Evolutionary conservation across 768 basidiomycete species (phyloP).

Genomic region (Mycena vulgaris): DNA sequence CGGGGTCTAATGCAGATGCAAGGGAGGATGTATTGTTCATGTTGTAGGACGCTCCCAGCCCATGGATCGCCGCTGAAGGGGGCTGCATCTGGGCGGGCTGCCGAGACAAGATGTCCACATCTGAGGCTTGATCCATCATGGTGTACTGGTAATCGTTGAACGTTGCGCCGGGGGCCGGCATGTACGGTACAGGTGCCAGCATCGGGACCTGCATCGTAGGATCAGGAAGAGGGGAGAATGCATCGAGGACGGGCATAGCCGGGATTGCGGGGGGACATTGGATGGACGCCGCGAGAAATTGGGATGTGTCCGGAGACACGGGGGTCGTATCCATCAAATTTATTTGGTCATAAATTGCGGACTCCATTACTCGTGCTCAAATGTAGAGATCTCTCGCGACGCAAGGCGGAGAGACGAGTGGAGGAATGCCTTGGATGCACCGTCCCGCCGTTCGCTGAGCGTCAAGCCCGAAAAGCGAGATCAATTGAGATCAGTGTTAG

Average conservation of each 20-base stretch:
- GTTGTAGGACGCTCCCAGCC: slow-evolving; percentile 55
- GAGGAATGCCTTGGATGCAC: slow-evolving; percentile 9
- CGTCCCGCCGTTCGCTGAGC: slow-evolving; percentile 28
- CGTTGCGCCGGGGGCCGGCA: slow-evolving; percentile 16
- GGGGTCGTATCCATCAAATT: slow-evolving; percentile 34
- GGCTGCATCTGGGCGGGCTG: slow-evolving; percentile 55
- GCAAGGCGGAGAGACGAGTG: slow-evolving; percentile 10
- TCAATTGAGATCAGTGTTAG: slow-evolving; percentile 30
- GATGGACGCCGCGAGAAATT: slow-evolving; percentile 25
- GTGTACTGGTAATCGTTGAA: slow-evolving; percentile 36
- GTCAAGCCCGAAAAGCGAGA: slow-evolving; percentile 29
- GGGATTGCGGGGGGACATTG: slow-evolving; percentile 22
- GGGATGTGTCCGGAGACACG: slow-evolving; percentile 23
- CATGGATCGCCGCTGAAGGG: slow-evolving; percentile 56
- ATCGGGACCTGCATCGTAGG: slow-evolving; percentile 24
- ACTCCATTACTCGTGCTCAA: slow-evolving; percentile 45
- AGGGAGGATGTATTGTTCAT: slow-evolving; percentile 60
- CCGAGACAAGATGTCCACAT: slow-evolving; percentile 46
- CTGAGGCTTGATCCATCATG: slow-evolving; percentile 35
- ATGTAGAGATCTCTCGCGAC: slow-evolving; percentile 34
- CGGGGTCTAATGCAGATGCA: slow-evolving; percentile 61
- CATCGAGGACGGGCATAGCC: slow-evolving; percentile 24
- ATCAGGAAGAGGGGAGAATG: slow-evolving; percentile 18
- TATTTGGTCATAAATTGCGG: slow-evolving; percentile 35
- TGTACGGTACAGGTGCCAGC: slow-evolving; percentile 30